A percentile compares a stretch with the other conserved stretches of the same genome.
Evolutionary conservation across 2,329 filamentous ascomycete species (phyloP).

Genomic region (Cladobotryum protrusum): DNA sequence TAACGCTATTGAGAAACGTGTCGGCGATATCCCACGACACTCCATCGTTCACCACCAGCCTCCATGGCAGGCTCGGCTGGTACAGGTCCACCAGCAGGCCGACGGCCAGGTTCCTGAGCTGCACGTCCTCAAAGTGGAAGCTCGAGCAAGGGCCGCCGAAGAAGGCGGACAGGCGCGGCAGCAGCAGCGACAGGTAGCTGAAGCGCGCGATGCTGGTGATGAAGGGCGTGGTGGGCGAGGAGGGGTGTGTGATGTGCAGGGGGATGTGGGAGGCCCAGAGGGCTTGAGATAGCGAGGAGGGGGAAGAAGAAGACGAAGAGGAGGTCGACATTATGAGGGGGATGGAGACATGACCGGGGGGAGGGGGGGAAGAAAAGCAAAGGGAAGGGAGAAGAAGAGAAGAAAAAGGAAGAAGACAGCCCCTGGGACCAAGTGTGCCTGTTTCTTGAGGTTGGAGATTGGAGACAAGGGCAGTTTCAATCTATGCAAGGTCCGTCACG

Average conservation of each 20-base stretch:
- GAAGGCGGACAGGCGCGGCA: conserved; percentile 48
- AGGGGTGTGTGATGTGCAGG: conserved; percentile 47
- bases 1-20: conserved; percentile 58
- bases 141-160: conserved; percentile 50
- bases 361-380: neutral
- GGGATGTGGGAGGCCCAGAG: conserved; percentile 52
- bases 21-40: conserved; percentile 54
- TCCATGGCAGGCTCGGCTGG: conserved; percentile 48
- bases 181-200: conserved; percentile 52
- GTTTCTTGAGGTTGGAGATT: neutral
- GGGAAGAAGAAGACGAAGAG: too few species aligned
- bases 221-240: conserved; percentile 42
- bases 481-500: neutral
- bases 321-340: neutral
- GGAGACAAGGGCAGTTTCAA: too few species aligned
- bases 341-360: neutral
- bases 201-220: conserved; percentile 51
- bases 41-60: conserved; percentile 48
- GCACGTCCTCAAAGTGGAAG: conserved; percentile 52
- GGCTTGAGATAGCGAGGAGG: conserved; percentile 33
- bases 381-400: neutral
- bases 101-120: conserved; percentile 47
- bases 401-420: too few species aligned
- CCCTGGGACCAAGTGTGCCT: too few species aligned
- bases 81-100: conserved; percentile 53